phyloP scores from a whole-genome alignment of 371 early-diverging fungal genomes.

The Mucor racemosus region DNA sequence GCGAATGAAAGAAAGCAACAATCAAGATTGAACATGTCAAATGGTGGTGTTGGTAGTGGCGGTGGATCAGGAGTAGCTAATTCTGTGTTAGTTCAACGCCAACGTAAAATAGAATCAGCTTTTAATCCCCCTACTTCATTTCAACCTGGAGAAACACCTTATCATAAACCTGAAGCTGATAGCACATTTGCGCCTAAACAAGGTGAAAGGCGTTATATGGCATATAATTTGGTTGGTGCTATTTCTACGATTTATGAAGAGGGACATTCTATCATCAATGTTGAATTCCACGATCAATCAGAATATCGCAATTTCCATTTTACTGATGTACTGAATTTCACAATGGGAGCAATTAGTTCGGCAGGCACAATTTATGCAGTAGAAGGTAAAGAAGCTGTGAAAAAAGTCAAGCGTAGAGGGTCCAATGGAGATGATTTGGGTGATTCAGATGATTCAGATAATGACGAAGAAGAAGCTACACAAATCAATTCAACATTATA shows the following conservation, averaged over 20 bases:
- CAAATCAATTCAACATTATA: conserved; percentile 62
- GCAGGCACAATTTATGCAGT: conserved; percentile 83
- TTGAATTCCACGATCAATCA: conserved; percentile 88
- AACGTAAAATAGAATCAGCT: conserved; percentile 13
- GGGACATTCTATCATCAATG: conserved; percentile 74
- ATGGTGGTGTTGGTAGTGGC: background rate
- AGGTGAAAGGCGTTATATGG: conserved; percentile 72
- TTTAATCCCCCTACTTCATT: conserved; percentile 45
- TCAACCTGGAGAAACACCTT: conserved; percentile 65
- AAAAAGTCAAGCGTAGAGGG: conserved; percentile 11
- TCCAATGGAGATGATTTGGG: conserved; percentile 35
- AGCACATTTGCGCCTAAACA: conserved; percentile 40
- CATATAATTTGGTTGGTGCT: conserved; percentile 82
- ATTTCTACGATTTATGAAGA: conserved; percentile 77
- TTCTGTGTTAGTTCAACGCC: conserved; percentile 5
- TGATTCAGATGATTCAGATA: conserved; percentile 24
- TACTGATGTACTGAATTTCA: conserved; percentile 73
- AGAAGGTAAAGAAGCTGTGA: conserved; percentile 38
- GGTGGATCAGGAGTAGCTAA: background rate
- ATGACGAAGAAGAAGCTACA: conserved; percentile 15
- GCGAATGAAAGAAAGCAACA: background rate
- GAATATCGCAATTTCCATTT: conserved; percentile 80
- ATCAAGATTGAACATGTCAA: background rate
- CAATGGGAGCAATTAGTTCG: conserved; percentile 73
- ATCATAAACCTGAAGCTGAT: conserved; percentile 25